phyloP scores from a whole-genome alignment of 208 protist genomes.

The Leishmania aethiopica region DNA sequence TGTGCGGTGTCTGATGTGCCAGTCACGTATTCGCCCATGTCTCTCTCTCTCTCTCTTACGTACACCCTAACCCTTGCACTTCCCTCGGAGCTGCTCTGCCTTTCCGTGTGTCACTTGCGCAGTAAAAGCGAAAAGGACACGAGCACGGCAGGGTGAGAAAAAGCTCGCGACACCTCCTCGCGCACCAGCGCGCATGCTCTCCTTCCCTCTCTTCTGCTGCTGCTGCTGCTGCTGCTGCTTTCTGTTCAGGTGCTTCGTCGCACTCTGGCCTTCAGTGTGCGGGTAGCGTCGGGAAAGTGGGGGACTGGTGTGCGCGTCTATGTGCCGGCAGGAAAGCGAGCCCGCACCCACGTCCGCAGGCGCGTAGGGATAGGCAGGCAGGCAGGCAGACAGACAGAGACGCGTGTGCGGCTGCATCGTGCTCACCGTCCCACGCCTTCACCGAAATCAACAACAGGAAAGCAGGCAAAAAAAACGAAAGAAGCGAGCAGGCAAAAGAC shows the following conservation, averaged over 20 bases:
- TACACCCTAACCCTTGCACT: not conserved
- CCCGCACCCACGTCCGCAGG: not conserved
- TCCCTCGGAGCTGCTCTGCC: not conserved
- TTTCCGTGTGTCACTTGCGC: not conserved
- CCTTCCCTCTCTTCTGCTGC: not conserved
- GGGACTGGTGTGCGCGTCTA: not conserved
- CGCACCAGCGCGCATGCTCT: not conserved
- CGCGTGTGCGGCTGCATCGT: not conserved
- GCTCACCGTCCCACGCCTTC: not conserved
- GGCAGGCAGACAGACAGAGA: not conserved
- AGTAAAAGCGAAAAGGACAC: not conserved
- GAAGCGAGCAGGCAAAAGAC: not conserved
- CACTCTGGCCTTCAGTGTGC: not conserved
- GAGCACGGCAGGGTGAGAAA: not conserved
- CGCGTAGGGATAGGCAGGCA: not conserved
- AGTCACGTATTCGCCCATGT: not conserved
- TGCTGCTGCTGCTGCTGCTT: not conserved
- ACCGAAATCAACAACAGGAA: not conserved
- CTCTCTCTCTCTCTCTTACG: not conserved
- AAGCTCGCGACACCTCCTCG: not conserved
- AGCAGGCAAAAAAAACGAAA: not conserved
- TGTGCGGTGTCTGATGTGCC: not conserved
- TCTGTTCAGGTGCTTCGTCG: not conserved
- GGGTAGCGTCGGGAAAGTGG: not conserved
- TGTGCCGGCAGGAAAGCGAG: not conserved